Conservation (phyloP, 2,329 filamentous ascomycete species). For the Cordyceps fumosorosea region DNA sequence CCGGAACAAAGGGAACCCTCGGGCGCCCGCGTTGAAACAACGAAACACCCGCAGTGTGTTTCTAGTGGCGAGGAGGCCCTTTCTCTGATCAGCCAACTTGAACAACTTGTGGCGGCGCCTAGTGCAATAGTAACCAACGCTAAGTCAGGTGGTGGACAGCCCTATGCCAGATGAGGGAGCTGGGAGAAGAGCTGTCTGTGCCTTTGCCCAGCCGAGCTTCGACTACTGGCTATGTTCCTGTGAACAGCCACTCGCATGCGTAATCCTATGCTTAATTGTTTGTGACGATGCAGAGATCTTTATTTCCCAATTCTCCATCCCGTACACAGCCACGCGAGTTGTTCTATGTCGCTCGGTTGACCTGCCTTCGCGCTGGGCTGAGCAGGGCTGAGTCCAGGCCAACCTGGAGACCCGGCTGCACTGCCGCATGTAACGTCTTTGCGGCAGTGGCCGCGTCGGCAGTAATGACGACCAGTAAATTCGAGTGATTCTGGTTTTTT, state of each 20-base stretch:
- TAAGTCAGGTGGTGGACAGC: background rate
- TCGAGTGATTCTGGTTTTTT: too few species aligned
- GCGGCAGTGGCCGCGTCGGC: too few species aligned
- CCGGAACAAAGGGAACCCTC: background rate
- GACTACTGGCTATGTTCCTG: background rate
- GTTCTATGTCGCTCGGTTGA: background rate
- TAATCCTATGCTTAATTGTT: conserved; percentile 1
- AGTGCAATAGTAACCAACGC: background rate
- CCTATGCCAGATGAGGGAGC: background rate
- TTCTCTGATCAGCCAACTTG: background rate
- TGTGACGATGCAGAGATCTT: background rate
- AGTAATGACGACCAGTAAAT: too few species aligned
- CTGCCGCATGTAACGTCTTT: background rate
- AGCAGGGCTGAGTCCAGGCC: background rate
- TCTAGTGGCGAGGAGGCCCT: background rate
- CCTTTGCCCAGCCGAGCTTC: background rate
- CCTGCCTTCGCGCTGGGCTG: background rate
- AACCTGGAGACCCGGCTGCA: background rate
- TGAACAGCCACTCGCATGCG: conserved; percentile 2
- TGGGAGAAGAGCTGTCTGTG: background rate
- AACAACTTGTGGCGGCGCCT: background rate
- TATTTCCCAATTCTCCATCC: background rate
- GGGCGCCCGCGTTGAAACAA: background rate
- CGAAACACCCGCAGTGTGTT: too few species aligned
- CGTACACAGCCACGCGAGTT: background rate